phyloP scores from a whole-genome alignment of 2,329 filamentous ascomycete genomes.

The Simplicillium aogashimaense region DNA sequence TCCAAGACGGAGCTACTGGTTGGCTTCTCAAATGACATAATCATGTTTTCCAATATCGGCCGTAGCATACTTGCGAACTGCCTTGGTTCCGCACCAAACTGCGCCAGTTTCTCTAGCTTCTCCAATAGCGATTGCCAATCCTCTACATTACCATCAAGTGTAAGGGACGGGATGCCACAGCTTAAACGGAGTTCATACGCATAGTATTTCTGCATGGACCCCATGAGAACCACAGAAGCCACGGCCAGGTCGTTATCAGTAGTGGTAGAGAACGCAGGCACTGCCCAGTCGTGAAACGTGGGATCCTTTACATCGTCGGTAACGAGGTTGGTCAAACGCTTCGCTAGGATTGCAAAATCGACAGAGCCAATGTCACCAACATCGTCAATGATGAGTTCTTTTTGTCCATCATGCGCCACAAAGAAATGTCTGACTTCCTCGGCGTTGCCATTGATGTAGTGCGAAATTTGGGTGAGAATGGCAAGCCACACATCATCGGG shows the following conservation, averaged over 20 bases:
- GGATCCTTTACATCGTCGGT: neutral
- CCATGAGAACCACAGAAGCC: constrained; percentile 36
- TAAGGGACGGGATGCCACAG: constrained; percentile 34
- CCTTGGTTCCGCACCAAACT: neutral
- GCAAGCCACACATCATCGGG: constrained; percentile 42
- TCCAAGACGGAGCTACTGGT: neutral
- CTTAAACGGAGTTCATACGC: constrained; percentile 16
- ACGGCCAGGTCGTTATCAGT: constrained; percentile 28
- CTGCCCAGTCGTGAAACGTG: constrained; percentile 31
- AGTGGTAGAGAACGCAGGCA: constrained; percentile 40
- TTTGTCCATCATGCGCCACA: constrained; percentile 25
- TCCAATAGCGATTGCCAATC: constrained; percentile 27
- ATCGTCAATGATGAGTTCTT: constrained; percentile 1
- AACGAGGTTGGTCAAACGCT: constrained; percentile 1
- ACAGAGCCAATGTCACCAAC: constrained; percentile 6
- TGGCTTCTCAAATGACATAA: neutral
- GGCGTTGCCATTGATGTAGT: constrained; percentile 31
- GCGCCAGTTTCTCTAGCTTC: neutral
- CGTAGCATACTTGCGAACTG: neutral
- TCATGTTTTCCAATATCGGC: neutral
- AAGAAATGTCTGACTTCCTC: constrained; percentile 29
- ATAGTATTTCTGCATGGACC: constrained; percentile 35
- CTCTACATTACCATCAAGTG: constrained; percentile 30
- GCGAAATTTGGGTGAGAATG: constrained; percentile 33
- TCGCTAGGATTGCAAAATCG: constrained; percentile 6